These are phyloP conservation scores for Globisporangium heterothallicum DNA, from an alignment of 352 stramenopile genomes.

Conservation along the genomic window DNA sequence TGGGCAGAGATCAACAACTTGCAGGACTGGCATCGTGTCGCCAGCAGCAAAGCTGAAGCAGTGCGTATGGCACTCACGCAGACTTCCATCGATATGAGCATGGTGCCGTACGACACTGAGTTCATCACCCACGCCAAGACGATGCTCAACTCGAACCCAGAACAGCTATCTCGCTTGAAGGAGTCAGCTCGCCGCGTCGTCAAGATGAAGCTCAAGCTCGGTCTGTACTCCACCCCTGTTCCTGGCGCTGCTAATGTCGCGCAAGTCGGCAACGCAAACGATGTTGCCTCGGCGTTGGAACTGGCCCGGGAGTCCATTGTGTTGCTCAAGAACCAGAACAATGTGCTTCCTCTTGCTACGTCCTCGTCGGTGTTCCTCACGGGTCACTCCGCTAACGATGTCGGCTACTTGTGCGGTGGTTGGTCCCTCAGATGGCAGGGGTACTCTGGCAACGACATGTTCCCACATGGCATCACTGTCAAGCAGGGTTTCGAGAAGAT, in stretches of 20 bases:
- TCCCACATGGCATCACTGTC: slow-evolving; percentile 44
- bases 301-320: slow-evolving; percentile 78
- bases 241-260: slow-evolving; percentile 35
- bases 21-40: slow-evolving; percentile 51
- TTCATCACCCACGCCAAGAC: slow-evolving; percentile 46
- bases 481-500: slow-evolving; percentile 43
- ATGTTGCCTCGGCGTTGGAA: slow-evolving; percentile 50
- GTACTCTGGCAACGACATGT: slow-evolving; percentile 47
- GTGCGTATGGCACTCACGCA: not conserved
- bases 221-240: slow-evolving; percentile 62
- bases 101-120: slow-evolving; percentile 58
- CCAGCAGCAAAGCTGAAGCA: slow-evolving; percentile 15
- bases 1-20: slow-evolving; percentile 92
- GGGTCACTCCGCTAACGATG: slow-evolving; percentile 55
- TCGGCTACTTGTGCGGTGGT: slow-evolving; percentile 67
- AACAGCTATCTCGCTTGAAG: slow-evolving; percentile 39
- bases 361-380: slow-evolving; percentile 46
- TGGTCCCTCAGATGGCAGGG: slow-evolving; percentile 89
- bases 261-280: slow-evolving; percentile 44
- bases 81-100: slow-evolving; percentile 48
- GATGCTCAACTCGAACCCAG: slow-evolving; percentile 30
- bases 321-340: slow-evolving; percentile 78
- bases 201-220: slow-evolving; percentile 64
- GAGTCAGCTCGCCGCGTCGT: slow-evolving; percentile 60
- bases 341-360: slow-evolving; percentile 41